These are phyloP conservation scores for Phoma sp. DNA, from an alignment of 2,329 filamentous ascomycete species.

Conservation along the genomic window DNA sequence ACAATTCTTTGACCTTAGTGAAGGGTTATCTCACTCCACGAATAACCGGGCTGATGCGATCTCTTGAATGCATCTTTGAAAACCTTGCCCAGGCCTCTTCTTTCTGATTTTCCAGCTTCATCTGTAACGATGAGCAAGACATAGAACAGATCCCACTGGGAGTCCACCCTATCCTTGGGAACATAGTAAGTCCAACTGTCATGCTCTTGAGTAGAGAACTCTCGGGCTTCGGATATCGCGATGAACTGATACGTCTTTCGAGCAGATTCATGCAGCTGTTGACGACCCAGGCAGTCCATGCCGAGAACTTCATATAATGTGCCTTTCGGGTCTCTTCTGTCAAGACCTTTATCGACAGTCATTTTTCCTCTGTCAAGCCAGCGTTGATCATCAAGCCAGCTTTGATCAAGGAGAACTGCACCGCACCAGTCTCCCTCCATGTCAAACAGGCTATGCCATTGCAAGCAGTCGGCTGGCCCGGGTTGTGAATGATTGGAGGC, in stretches of 20 bases:
- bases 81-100: not conserved
- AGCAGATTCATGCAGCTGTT: no score
- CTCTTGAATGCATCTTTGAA: conserved; percentile 1
- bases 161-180: not conserved
- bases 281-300: no score
- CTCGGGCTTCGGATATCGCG: not conserved
- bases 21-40: not conserved
- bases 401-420: not conserved
- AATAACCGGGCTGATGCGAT: not conserved
- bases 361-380: no score
- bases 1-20: no score
- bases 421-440: not conserved
- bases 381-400: no score
- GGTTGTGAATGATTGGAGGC: not conserved
- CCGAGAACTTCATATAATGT: no score
- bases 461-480: not conserved
- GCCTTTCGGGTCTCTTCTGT: no score
- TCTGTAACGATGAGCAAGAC: not conserved
- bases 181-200: not conserved
- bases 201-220: not conserved
- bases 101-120: not conserved
- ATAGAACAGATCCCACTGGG: not conserved
- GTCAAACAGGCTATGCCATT: not conserved
- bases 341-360: no score
- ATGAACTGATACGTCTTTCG: not conserved